Percentiles rank a stretch among this genome's conserved stretches.
phyloP scores from a whole-genome alignment of 176 grass and related monocot species.

The Aegilops tauschii region DNA sequence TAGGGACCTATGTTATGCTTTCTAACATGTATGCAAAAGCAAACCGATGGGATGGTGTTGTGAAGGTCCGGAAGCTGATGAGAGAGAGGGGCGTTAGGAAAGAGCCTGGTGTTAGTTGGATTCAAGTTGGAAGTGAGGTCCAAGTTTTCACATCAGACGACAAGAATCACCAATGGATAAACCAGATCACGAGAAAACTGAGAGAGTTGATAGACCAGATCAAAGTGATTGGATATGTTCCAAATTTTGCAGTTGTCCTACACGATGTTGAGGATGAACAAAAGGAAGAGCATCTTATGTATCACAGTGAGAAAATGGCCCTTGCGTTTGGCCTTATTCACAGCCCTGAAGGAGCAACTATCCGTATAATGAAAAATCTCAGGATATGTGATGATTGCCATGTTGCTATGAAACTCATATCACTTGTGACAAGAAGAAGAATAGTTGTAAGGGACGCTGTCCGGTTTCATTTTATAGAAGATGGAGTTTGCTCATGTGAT shows the following conservation, averaged over 20 bases:
- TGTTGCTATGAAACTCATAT: constrained; percentile 66
- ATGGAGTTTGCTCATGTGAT: constrained; percentile 63
- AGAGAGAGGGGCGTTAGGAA: constrained; percentile 67
- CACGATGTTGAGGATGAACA: constrained; percentile 84
- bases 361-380: constrained; percentile 74
- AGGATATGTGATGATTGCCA: constrained; percentile 86
- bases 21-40: constrained; percentile 92
- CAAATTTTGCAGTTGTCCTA: constrained; percentile 52
- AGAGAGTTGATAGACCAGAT: constrained; percentile 61
- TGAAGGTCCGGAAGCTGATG: constrained; percentile 66
- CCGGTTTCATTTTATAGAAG: constrained; percentile 70
- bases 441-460: constrained; percentile 68
- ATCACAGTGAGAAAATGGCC: constrained; percentile 75
- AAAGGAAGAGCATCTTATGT: constrained; percentile 74
- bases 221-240: constrained; percentile 63
- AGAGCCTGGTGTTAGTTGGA: constrained; percentile 83
- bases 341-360: constrained; percentile 44
- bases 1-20: constrained; percentile 70
- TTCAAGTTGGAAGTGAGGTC: constrained; percentile 58
- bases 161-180: constrained; percentile 50
- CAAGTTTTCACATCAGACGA: constrained; percentile 71
- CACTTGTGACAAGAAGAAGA: constrained; percentile 46
- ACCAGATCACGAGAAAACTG: constrained; percentile 59
- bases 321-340: constrained; percentile 59
- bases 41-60: constrained; percentile 75